A percentile compares a stretch with the other conserved stretches of the same genome.
These are phyloP conservation scores for Climacium dendroides DNA, from an alignment of 225 moss, liverwort and hornwort genomes.

Conservation along the genomic window DNA sequence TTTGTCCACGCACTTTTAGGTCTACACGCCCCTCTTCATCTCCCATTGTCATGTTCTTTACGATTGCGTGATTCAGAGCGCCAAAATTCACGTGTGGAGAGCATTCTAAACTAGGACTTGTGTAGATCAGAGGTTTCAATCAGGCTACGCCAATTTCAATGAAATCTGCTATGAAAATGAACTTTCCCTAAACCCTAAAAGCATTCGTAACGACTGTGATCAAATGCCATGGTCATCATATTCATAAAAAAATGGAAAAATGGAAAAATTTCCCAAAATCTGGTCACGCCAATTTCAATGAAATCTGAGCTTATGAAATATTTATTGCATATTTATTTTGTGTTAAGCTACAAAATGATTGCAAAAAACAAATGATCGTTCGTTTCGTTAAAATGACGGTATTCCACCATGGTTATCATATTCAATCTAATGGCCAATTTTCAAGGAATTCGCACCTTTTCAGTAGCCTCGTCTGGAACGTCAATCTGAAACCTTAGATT, in stretches of 20 bases:
- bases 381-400: background rate
- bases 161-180: background rate
- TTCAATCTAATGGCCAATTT: background rate
- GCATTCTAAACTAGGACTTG: too few relatives aligned
- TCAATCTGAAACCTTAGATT: background rate
- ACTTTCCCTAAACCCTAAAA: background rate
- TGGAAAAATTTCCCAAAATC: background rate
- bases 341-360: background rate
- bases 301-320: background rate
- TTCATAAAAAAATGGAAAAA: background rate
- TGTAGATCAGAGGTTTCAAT: background rate
- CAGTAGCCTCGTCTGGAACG: background rate
- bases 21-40: background rate
- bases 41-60: background rate
- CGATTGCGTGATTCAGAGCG: background rate
- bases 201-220: background rate
- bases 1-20: background rate
- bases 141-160: background rate
- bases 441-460: background rate
- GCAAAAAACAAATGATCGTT: background rate
- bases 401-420: background rate
- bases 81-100: too few relatives aligned
- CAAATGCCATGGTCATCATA: background rate
- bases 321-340: background rate
- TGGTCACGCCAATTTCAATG: background rate